These are phyloP conservation scores for Nakazawaea sp. DNA, from an alignment of 805 yeast genomes.

Conservation along the genomic window DNA sequence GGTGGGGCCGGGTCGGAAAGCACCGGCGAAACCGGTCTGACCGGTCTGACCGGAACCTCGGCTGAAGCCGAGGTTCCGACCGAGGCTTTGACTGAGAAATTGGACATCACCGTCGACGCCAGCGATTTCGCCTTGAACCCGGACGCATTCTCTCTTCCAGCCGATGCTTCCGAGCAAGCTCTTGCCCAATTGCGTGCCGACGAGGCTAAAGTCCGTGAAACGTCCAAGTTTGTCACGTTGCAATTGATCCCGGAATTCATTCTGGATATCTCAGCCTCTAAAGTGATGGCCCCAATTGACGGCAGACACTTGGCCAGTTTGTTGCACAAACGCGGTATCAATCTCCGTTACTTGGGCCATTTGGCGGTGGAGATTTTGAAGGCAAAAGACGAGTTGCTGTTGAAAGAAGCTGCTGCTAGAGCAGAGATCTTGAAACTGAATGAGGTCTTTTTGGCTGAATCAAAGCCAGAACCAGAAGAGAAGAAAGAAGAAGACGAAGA, in stretches of 20 bases:
- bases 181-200: conserved; percentile 37
- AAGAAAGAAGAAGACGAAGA: conserved; percentile 21
- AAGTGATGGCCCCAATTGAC: conserved; percentile 62
- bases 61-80: conserved; percentile 25
- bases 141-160: conserved; percentile 55
- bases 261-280: conserved; percentile 42
- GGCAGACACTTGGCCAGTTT: conserved; percentile 65
- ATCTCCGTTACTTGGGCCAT: conserved; percentile 78
- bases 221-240: conserved; percentile 55
- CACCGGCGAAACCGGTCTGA: no score
- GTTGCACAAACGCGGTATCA: conserved; percentile 80
- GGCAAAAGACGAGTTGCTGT: conserved; percentile 19
- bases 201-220: conserved; percentile 57
- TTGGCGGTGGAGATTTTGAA: conserved; percentile 36
- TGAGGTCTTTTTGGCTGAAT: conserved; percentile 25
- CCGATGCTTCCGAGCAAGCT: conserved; percentile 28
- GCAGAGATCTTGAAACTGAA: conserved; percentile 20
- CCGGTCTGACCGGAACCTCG: conserved; percentile 16
- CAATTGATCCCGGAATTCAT: conserved; percentile 59
- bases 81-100: conserved; percentile 36
- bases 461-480: conserved; percentile 25
- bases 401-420: conserved; percentile 20
- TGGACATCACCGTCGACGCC: conserved; percentile 45
- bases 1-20: conserved; percentile 16
- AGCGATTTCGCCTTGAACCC: conserved; percentile 64